Evolutionary conservation across 352 stramenopile genomes (phyloP).

Genomic region (Pythium oligandrum): DNA sequence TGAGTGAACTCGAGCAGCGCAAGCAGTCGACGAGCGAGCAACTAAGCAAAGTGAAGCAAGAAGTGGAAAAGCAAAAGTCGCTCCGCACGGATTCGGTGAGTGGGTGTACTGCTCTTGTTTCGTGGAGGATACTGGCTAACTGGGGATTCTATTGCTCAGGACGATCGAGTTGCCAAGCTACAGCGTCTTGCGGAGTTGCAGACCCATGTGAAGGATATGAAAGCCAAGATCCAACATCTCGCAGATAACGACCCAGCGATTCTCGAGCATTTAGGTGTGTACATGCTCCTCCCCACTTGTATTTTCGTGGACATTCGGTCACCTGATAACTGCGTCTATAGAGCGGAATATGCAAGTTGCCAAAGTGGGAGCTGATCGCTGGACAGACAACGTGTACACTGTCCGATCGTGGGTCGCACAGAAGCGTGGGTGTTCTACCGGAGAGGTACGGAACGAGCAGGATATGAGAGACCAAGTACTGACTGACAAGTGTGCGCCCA

Average conservation of each 20-base stretch:
- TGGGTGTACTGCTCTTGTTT: neutral
- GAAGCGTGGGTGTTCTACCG: slow-evolving; percentile 59
- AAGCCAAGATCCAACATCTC: slow-evolving; percentile 53
- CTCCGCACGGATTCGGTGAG: slow-evolving; percentile 57
- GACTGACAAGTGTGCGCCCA: too few relatives aligned
- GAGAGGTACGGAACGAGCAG: slow-evolving; percentile 31
- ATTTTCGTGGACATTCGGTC: neutral
- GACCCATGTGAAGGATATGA: slow-evolving; percentile 36
- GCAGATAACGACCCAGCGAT: slow-evolving; percentile 72
- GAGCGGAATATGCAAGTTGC: slow-evolving; percentile 52
- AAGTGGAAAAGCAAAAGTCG: slow-evolving; percentile 41
- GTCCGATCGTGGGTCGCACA: slow-evolving; percentile 76
- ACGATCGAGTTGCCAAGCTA: slow-evolving; percentile 60
- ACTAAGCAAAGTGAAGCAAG: slow-evolving; percentile 41
- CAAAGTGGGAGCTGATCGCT: slow-evolving; percentile 70
- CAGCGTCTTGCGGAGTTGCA: slow-evolving; percentile 48
- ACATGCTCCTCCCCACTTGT: neutral
- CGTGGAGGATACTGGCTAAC: too few relatives aligned
- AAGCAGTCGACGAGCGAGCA: slow-evolving; percentile 32
- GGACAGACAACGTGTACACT: slow-evolving; percentile 85
- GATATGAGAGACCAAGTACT: too few relatives aligned
- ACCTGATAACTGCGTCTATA: slow-evolving; percentile 5
- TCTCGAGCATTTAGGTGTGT: slow-evolving; percentile 50
- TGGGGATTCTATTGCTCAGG: slow-evolving; percentile 20
- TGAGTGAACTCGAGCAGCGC: slow-evolving; percentile 58